phyloP scores from a whole-genome alignment of 257 asterid genomes.

The Voacanga thouarsii region DNA sequence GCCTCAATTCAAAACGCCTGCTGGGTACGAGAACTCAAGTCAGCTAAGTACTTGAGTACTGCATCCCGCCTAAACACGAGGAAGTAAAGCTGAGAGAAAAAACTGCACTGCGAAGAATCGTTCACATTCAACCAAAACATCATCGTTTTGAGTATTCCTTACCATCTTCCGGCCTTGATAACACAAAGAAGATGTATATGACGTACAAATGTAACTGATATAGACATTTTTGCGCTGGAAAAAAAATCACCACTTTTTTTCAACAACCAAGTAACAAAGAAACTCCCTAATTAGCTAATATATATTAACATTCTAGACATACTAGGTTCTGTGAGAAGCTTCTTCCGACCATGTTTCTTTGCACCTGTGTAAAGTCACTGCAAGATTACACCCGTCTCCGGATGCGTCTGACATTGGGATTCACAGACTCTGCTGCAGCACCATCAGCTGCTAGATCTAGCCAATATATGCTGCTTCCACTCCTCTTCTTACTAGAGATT shows the following conservation, averaged over 20 bases:
- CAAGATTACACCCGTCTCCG: slow-evolving; percentile 56
- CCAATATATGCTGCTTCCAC: slow-evolving; percentile 85
- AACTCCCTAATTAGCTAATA: neutral
- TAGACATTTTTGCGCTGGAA: neutral
- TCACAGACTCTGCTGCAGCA: slow-evolving; percentile 48
- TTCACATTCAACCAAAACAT: neutral
- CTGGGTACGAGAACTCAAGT: neutral
- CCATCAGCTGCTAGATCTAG: slow-evolving; percentile 70
- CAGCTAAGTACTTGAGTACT: too few species aligned
- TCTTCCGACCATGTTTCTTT: neutral
- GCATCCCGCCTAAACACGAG: neutral
- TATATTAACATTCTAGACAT: slow-evolving; percentile 1
- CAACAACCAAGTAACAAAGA: neutral
- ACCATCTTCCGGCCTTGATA: neutral
- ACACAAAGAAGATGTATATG: neutral
- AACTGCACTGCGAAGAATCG: neutral
- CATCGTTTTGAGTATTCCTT: neutral
- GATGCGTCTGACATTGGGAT: slow-evolving; percentile 54
- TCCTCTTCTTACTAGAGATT: slow-evolving; percentile 64
- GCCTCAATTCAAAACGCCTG: neutral
- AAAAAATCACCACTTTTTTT: neutral
- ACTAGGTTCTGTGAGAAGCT: neutral
- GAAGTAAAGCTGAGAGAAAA: neutral
- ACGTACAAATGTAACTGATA: neutral
- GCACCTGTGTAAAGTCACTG: neutral